These are phyloP conservation scores for Betula pendula DNA, from an alignment of 306 rosid species.

Conservation along the genomic window DNA sequence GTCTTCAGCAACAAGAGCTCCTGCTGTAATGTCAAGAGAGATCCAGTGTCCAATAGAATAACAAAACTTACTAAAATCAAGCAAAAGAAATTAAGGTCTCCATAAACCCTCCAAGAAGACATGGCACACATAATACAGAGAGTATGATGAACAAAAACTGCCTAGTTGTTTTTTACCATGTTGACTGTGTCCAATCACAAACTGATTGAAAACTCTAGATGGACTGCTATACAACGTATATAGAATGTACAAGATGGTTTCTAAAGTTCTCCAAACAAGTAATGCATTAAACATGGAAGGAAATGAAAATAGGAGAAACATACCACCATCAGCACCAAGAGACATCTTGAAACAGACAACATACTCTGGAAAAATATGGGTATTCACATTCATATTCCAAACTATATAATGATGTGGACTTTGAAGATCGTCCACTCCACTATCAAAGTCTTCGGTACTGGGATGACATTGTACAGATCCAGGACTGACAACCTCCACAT, in stretches of 20 bases:
- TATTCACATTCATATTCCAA: slow-evolving; percentile 81
- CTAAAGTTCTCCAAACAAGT: slow-evolving; percentile 14
- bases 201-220: background rate
- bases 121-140: slow-evolving; percentile 25
- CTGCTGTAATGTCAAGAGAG: slow-evolving; percentile 32
- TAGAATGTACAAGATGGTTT: slow-evolving; percentile 21
- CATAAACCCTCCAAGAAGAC: slow-evolving; percentile 36
- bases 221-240: background rate
- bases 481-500: slow-evolving; percentile 60
- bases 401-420: slow-evolving; percentile 54
- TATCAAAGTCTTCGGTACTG: slow-evolving; percentile 70
- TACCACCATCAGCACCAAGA: slow-evolving; percentile 56
- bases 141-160: slow-evolving; percentile 23
- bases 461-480: slow-evolving; percentile 70
- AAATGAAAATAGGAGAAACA: slow-evolving; percentile 27
- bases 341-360: slow-evolving; percentile 73
- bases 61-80: background rate
- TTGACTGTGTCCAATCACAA: background rate
- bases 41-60: slow-evolving; percentile 19
- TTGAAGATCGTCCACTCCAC: slow-evolving; percentile 79
- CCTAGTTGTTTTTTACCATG: background rate
- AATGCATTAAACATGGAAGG: background rate
- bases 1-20: slow-evolving; percentile 34
- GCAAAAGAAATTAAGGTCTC: slow-evolving; percentile 11
- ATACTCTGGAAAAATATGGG: slow-evolving; percentile 83